Evolutionary conservation across 306 rosid genomes (phyloP), one percentile per base, ranked within the genome.

Genomic region (Cicer yamashitae): DNA sequence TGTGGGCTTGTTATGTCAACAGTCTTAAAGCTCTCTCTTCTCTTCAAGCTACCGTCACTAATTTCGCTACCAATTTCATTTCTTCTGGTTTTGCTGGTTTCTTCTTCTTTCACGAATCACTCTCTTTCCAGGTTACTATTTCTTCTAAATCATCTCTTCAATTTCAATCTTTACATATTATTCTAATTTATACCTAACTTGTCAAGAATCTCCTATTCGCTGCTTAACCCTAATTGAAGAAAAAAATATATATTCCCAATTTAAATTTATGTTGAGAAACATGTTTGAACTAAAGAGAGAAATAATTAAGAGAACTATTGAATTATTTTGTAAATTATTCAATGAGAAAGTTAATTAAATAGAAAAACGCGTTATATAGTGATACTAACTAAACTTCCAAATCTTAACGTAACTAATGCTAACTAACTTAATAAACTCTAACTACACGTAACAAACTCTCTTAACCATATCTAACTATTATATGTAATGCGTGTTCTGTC

Each of bases 1-100:
- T 94, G 98, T 94, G 98, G 98, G 89, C 81, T 61, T 91, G 87
- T 43, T 90, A 87, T 79, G 96, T 91, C 67, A 90, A 94, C 77
- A 94, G 97, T 81, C 92, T 94, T 5, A 91, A 90, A 83, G 86
- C 87, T 73, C 88, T 94, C 20, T 90, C 97, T 0, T 89, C 98
- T 71, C 85, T 94, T 10, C 97, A 94, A 81, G 98, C 98, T 2
- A 94, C 94, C 1, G 97, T 84, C 39, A 94, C 97, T 8, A 94
- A 94, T 83, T 91, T 94, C 64, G 94, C 96, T 22, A 86, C 94
- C 22, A 94, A 94, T 87, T 91, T 94, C 65, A 89, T 94, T 74
- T 80, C 89, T 64, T 94, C 93, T 74, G 93, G 98, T 79, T 84
- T 94, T 25, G 94, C 90, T 8, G 97, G 96, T 67, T 90, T 74